Evolutionary conservation across 169 alveolate species (phyloP), one percentile per base, ranked within the genome.

Genomic region (Eimeria praecox): DNA sequence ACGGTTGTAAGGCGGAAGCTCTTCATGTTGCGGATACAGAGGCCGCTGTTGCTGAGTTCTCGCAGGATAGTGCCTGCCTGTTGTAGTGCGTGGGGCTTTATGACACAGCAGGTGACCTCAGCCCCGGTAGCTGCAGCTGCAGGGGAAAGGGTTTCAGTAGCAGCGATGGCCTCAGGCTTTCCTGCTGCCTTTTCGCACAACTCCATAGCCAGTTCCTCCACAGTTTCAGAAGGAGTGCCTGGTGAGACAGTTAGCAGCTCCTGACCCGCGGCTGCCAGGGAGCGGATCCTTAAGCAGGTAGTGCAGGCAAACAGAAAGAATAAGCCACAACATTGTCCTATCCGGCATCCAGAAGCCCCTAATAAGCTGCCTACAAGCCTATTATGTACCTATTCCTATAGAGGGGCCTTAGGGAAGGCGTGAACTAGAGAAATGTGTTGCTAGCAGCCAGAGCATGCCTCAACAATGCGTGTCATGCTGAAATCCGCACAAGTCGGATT

Each of bases 31-130:
- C 98, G 95, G 52, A 98, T 97, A 91, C 97, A 98, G 96, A 98
- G 98, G 27, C 99, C 99, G 95, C 97, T 98, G 33, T 96, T 95
- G 64, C 97, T 94, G 22, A 98, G 97, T 44, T 94, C 89, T 94
- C 98, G 98, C 2, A 98, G 97, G 35, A 98, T 97, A 77, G 96
- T 93, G n/a, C 99, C 99, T 95, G 95, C 97, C 99, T 66, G 99
- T 69, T 80, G 80, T 30, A 92, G 75, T 8, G 93, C 92, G 86
- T 66, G 78, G 30, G 96, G 99, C 88, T 98, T 98, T 27, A 98
- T 97, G 3, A 98, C 95, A 95, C 98, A 98, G 96, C 98, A 97
- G 77, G 99, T 98, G 94, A 99, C 97, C 95, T 97, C 95, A 16
- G 85, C 33, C 35, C 62, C 87, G 35, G 16, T 33, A 9, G 52